A percentile compares a stretch with the other conserved stretches of the same genome.
Evolutionary conservation across 192 early-diverging fungal genomes (phyloP).

Genomic region (Glomus cerebriforme): DNA sequence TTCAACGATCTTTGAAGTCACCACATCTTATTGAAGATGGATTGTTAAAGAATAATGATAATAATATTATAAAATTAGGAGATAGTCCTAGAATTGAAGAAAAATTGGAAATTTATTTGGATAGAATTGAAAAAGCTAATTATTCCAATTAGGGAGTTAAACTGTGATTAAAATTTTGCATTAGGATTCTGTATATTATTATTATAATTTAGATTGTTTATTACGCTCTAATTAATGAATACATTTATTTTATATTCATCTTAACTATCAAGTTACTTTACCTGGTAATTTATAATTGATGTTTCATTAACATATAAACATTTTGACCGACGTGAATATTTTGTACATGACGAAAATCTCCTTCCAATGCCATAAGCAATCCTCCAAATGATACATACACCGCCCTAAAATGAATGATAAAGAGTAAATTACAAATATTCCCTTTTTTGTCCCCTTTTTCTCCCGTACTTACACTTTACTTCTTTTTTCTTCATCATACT

Average conservation of each 20-base stretch:
- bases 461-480: constrained; percentile 66
- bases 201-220: too few species aligned
- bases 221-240: too few species aligned
- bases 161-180: too few species aligned
- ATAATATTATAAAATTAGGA: background rate
- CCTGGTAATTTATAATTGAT: background rate
- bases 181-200: too few species aligned
- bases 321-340: constrained; percentile 86
- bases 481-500: constrained; percentile 83
- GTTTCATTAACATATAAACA: constrained; percentile 73
- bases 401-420: constrained; percentile 49
- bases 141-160: background rate
- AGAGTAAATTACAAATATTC: background rate
- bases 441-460: too few species aligned
- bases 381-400: constrained; percentile 93
- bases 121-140: constrained; percentile 1
- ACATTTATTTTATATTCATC: too few species aligned
- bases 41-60: background rate
- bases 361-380: constrained; percentile 85
- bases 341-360: constrained; percentile 80
- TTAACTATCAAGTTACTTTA: too few species aligned
- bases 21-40: background rate
- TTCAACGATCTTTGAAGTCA: background rate
- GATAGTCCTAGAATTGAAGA: constrained; percentile 10
- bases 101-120: constrained; percentile 13